Evolutionary conservation across 192 early-diverging fungal genomes (phyloP), one percentile per base, ranked within the genome.

Genomic region (Linderina pennispora): DNA sequence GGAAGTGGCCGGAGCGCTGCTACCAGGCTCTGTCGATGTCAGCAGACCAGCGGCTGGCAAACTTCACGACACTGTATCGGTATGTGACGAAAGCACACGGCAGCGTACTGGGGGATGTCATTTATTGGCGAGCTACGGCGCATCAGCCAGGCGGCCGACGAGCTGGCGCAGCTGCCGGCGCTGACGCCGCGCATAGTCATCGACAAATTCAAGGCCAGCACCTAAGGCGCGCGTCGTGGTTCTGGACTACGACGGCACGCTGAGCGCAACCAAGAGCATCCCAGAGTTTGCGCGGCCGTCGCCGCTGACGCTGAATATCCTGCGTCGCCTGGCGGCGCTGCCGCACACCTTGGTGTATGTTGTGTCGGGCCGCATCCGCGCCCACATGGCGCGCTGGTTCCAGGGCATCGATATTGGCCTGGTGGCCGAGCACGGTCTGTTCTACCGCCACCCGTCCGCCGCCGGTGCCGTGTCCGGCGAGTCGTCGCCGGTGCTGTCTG

Each of bases 71-170:
- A 64, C 79, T 99, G 23, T 88, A 80, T 62, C 70, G 82, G n/a
- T 97, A 98, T 68, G 92, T 99, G 3, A 86, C 80, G 21, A 98
- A n/a, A 94, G 63, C 93, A 94, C 63, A 98, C 97, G 0, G 95
- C 97, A 0, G 91, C 91, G 9, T 90, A 92, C 62, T 99, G 97
- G 97, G 97, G 95, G 20, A 43, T 80, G 22, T 87, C 87, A 32
- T 99, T 99, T 75, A 90, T 99, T 4, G 81, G 77, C 28, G 97
- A 96, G 58, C 70, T 97, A 36, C 72, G 50, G 44, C 71, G 82
- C 34, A 78, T 85, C 49, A 79, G 74, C 41, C 65, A 62, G 36
- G 72, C 31, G 0, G 57, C 70, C 11, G 50, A 59, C 41, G 64
- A 52, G 23, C 58, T 76, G 4, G 54, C 70, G 36, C 65, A 47